Conservation (phyloP, 1,284 basidiomycete species). For the Termitomyces sp. region DNA sequence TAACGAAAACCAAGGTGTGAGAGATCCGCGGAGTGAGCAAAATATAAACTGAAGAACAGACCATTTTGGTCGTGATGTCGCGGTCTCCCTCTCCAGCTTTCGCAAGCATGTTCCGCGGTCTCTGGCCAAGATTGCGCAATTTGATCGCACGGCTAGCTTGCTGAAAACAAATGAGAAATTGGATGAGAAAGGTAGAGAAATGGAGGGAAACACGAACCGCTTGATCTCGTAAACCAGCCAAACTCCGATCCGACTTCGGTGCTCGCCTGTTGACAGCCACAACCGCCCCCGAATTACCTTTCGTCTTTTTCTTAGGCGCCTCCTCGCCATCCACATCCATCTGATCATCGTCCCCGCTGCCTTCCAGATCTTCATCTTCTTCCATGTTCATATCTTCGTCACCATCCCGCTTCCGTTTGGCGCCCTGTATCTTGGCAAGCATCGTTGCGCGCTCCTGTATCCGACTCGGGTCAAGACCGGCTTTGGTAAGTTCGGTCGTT, state of each 20-base stretch:
- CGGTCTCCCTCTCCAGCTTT: conserved; percentile 90
- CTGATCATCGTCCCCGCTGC: conserved; percentile 38
- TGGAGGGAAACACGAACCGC: conserved; percentile 40
- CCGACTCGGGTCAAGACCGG: conserved; percentile 85
- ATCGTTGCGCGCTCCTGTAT: conserved; percentile 86
- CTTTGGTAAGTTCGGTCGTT: conserved; percentile 74
- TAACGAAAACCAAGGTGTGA: conserved; percentile 24
- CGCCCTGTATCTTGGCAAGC: conserved; percentile 74
- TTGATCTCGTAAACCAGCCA: conserved; percentile 76
- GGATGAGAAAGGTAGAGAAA: background rate
- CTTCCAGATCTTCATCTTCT: conserved; percentile 50
- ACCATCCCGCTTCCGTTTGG: conserved; percentile 64
- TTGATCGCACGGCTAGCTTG: conserved; percentile 78
- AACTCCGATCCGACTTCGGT: conserved; percentile 67
- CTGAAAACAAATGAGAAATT: conserved; percentile 30
- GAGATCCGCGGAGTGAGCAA: background rate
- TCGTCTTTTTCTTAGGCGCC: conserved; percentile 52
- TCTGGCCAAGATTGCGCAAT: conserved; percentile 80
- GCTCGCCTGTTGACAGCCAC: conserved; percentile 46
- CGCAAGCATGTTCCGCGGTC: conserved; percentile 81
- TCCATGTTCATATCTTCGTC: conserved; percentile 44
- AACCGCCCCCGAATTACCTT: conserved; percentile 58
- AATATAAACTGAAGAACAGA: conserved; percentile 32
- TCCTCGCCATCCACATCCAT: conserved; percentile 70
- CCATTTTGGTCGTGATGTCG: conserved; percentile 76